Percentiles rank a stretch among this genome's conserved stretches.
phyloP scores from a whole-genome alignment of 805 yeast genomes.

The Saturnispora saitoi region DNA sequence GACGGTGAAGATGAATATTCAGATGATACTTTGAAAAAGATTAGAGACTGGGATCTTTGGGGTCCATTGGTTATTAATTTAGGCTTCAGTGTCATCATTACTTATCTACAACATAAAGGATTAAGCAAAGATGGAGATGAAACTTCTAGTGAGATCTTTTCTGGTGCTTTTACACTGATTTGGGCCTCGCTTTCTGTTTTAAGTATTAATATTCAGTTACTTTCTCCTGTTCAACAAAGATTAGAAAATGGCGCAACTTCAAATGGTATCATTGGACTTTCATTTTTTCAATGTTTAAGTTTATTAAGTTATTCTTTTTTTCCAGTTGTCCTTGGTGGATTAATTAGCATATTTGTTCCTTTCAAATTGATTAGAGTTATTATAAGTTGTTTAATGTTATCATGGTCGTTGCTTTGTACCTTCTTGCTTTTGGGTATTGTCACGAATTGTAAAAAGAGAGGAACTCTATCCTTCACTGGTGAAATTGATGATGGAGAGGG shows the following conservation, averaged over 20 bases:
- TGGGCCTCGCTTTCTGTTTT: conserved; percentile 43
- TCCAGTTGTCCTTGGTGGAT: conserved; percentile 43
- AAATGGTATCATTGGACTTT: conserved; percentile 32
- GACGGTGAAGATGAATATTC: conserved; percentile 26
- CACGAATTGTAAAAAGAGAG: conserved; percentile 25
- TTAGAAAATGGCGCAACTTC: conserved; percentile 23
- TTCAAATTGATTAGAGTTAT: conserved; percentile 37
- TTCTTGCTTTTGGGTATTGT: conserved; percentile 42
- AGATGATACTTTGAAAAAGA: conserved; percentile 27
- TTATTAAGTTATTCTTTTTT: conserved; percentile 49
- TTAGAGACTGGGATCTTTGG: conserved; percentile 56
- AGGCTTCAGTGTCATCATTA: conserved; percentile 39
- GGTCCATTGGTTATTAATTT: conserved; percentile 49
- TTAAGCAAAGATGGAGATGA: conserved; percentile 18
- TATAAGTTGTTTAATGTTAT: conserved; percentile 33
- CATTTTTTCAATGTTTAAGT: conserved; percentile 47
- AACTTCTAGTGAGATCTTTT: conserved; percentile 40
- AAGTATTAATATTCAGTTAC: conserved; percentile 45
- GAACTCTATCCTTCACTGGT: conserved; percentile 12
- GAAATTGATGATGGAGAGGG: conserved; percentile 18
- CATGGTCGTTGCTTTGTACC: conserved; percentile 48
- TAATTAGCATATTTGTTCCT: conserved; percentile 35
- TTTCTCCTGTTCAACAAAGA: conserved; percentile 37
- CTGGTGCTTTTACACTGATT: conserved; percentile 44
- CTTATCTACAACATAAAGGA: conserved; percentile 32